These are phyloP conservation scores for Fusarium illudens DNA, from an alignment of 2,329 filamentous ascomycete species.

Conservation along the genomic window DNA sequence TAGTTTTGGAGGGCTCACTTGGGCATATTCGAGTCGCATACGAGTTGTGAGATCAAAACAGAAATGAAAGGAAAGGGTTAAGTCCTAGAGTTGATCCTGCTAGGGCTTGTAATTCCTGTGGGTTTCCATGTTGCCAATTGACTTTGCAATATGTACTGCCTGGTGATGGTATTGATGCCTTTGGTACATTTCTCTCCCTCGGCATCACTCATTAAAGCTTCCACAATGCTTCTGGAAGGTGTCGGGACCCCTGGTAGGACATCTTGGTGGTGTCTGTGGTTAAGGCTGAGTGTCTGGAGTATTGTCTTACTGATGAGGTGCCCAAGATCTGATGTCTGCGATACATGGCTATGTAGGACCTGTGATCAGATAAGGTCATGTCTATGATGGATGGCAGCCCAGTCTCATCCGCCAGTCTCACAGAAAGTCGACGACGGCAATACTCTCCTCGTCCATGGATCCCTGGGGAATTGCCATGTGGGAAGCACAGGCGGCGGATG, in stretches of 20 bases:
- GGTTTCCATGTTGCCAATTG: neutral
- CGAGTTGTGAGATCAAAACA: neutral
- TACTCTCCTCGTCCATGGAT: neutral
- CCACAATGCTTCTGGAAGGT: constrained; percentile 15
- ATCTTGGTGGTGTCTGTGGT: neutral
- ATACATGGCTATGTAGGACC: neutral
- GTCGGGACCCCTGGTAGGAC: constrained; percentile 2
- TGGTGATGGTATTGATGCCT: neutral
- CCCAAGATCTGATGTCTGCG: neutral
- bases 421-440: neutral
- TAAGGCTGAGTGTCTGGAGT: neutral
- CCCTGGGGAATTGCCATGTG: constrained; percentile 38
- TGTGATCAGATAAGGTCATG: neutral
- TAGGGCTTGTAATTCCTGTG: neutral
- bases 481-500: constrained; percentile 31
- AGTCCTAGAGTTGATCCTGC: neutral
- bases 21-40: neutral
- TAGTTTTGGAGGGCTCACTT: neutral
- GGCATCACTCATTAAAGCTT: neutral
- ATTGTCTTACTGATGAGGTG: neutral
- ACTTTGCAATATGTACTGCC: neutral
- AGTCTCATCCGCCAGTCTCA: neutral
- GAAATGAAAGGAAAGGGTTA: neutral
- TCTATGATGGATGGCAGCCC: neutral
- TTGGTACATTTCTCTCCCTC: neutral